These are phyloP conservation scores for Cetraspora pellucida DNA, from an alignment of 192 early-diverging fungal species.

Conservation along the genomic window DNA sequence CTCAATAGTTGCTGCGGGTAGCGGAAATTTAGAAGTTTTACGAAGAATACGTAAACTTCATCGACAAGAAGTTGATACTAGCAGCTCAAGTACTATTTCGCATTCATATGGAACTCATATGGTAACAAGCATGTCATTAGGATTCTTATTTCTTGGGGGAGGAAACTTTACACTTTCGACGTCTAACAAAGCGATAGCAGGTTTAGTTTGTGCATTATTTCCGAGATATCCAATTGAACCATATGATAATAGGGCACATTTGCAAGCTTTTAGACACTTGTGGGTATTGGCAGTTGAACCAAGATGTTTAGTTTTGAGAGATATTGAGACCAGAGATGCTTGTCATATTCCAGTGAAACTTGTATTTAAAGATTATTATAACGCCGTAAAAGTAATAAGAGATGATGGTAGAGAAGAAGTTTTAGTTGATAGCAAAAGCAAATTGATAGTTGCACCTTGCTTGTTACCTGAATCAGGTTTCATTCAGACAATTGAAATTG, in stretches of 20 bases:
- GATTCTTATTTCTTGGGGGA: constrained; percentile 74
- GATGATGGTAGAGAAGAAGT: constrained; percentile 7
- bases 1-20: constrained; percentile 80
- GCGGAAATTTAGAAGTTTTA: constrained; percentile 68
- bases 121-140: constrained; percentile 74
- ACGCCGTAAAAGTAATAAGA: constrained; percentile 4
- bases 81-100: constrained; percentile 27
- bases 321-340: constrained; percentile 56
- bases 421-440: constrained; percentile 1
- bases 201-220: constrained; percentile 67
- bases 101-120: constrained; percentile 69
- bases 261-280: constrained; percentile 79
- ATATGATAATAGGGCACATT: constrained; percentile 63
- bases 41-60: constrained; percentile 60
- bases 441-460: constrained; percentile 56
- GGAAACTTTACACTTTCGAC: constrained; percentile 71
- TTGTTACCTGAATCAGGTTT: constrained; percentile 57
- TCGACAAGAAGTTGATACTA: constrained; percentile 38
- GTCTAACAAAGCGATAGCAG: constrained; percentile 65
- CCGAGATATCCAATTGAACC: constrained; percentile 61
- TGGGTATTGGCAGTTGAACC: constrained; percentile 77
- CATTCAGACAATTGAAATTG: constrained; percentile 56
- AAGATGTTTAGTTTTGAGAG: constrained; percentile 70
- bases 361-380: constrained; percentile 40
- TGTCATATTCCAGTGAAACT: constrained; percentile 61